A percentile compares a stretch with the other conserved stretches of the same genome.
Evolutionary conservation across 495 filamentous ascomycete species (phyloP).

Genomic region (Neurospora sp.): DNA sequence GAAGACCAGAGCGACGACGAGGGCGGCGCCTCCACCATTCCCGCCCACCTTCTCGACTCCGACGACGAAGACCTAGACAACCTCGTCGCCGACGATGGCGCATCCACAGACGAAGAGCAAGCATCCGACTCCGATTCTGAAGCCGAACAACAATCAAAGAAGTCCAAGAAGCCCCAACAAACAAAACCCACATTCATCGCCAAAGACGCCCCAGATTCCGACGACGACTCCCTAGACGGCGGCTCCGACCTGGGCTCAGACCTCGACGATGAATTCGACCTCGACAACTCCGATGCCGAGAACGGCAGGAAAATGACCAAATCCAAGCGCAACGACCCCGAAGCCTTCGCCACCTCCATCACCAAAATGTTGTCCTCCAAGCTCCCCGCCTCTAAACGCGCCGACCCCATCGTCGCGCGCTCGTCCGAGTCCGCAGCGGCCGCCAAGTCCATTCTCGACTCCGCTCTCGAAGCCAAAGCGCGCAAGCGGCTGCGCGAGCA

Average conservation of each 20-base stretch:
- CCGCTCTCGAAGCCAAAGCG: conserved; percentile 71
- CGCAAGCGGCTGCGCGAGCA: conserved; percentile 68
- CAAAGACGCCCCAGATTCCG: conserved; percentile 28
- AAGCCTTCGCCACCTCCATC: conserved; percentile 83
- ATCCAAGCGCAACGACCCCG: conserved; percentile 80
- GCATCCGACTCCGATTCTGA: conserved; percentile 31
- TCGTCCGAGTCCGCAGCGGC: conserved; percentile 57
- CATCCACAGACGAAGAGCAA: conserved; percentile 24
- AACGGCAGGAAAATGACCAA: conserved; percentile 23
- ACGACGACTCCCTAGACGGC: conserved; percentile 6
- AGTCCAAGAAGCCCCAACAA: conserved; percentile 7
- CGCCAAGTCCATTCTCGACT: conserved; percentile 54
- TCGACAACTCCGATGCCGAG: conserved; percentile 26
- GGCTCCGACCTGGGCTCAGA: not conserved
- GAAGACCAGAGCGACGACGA: conserved; percentile 17
- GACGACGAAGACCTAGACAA: conserved; percentile 49
- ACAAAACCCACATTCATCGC: conserved; percentile 17
- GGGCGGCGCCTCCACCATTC: conserved; percentile 39
- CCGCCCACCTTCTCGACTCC: conserved; percentile 59
- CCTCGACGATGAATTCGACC: conserved; percentile 25
- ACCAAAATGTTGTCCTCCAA: conserved; percentile 83
- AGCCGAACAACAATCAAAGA: conserved; percentile 8
- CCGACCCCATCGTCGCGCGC: conserved; percentile 82
- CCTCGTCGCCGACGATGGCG: conserved; percentile 33
- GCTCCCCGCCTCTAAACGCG: conserved; percentile 64